Percentiles rank a stretch among this genome's conserved stretches.
Conservation (phyloP, 148 eudicot genomes). For the Vaccinium darrowii region DNA sequence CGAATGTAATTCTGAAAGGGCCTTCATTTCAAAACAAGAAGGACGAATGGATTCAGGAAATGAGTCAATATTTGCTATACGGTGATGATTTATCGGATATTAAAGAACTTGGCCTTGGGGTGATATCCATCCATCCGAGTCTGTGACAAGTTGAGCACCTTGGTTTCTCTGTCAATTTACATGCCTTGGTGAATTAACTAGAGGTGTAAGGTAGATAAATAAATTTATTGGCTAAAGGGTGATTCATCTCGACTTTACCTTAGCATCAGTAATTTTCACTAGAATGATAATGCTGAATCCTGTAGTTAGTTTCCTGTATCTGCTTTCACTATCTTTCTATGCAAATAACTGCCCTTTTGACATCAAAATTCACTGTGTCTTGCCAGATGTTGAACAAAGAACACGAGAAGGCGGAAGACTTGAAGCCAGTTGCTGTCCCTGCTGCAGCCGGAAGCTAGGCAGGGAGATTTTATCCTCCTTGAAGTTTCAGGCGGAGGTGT, state of each 20-base stretch:
- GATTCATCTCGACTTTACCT: not conserved
- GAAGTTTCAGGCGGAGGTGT: not conserved
- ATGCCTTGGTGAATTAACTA: not conserved
- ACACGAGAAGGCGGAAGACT: slow-evolving; percentile 67
- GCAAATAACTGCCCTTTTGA: not conserved
- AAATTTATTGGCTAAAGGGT: not conserved
- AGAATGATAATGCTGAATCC: not conserved
- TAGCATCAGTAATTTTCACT: not conserved
- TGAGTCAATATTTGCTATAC: not conserved
- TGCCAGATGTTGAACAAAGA: slow-evolving; percentile 70
- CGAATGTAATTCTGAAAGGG: not conserved
- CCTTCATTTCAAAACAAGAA: not conserved
- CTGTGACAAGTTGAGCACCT: slow-evolving; percentile 1
- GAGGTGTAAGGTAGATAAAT: not conserved
- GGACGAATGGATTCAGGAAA: not conserved
- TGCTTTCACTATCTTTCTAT: not conserved
- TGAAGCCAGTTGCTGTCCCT: slow-evolving; percentile 31
- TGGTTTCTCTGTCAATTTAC: not conserved
- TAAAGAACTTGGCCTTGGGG: not conserved
- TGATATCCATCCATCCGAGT: not conserved
- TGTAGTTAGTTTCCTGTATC: not conserved
- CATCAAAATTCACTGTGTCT: not conserved
- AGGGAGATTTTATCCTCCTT: not conserved
- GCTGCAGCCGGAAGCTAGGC: slow-evolving; percentile 29
- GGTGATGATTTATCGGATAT: not conserved